phyloP scores from a whole-genome alignment of 306 rosid genomes.

The Sicyos baderoa region DNA sequence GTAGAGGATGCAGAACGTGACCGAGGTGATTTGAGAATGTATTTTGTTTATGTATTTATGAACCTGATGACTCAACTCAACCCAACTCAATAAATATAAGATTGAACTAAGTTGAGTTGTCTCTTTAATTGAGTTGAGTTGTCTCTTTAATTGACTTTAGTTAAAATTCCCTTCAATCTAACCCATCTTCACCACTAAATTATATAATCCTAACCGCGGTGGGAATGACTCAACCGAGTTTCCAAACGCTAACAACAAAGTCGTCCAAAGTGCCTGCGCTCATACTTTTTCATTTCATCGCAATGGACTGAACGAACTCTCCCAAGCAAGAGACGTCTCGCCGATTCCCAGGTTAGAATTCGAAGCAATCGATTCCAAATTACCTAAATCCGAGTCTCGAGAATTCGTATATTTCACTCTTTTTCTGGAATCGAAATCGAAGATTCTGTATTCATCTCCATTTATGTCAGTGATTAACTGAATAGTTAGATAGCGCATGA shows the following conservation, averaged over 20 bases:
- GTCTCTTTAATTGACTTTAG: too few species aligned
- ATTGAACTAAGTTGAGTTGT: too few species aligned
- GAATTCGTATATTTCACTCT: not conserved
- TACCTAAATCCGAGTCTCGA: not conserved
- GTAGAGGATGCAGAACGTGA: too few species aligned
- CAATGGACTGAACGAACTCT: not conserved
- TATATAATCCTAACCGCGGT: too few species aligned
- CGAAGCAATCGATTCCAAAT: not conserved
- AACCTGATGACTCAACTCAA: too few species aligned
- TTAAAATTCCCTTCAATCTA: too few species aligned
- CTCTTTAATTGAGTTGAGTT: too few species aligned
- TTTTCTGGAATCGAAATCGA: not conserved
- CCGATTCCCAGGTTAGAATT: conserved; percentile 12
- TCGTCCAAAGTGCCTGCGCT: not conserved
- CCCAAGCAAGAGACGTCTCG: not conserved
- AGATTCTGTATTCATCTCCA: not conserved
- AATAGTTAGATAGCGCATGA: not conserved
- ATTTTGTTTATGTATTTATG: too few species aligned
- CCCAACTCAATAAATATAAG: too few species aligned
- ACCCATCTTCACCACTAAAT: too few species aligned
- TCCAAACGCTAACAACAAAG: not conserved
- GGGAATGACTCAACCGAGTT: conserved; percentile 8
- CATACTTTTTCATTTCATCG: not conserved
- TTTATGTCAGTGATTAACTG: not conserved
- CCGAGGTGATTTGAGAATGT: too few species aligned